Conservation (phyloP, 2,329 filamentous ascomycete genomes). For the Sporothrix sp. region DNA sequence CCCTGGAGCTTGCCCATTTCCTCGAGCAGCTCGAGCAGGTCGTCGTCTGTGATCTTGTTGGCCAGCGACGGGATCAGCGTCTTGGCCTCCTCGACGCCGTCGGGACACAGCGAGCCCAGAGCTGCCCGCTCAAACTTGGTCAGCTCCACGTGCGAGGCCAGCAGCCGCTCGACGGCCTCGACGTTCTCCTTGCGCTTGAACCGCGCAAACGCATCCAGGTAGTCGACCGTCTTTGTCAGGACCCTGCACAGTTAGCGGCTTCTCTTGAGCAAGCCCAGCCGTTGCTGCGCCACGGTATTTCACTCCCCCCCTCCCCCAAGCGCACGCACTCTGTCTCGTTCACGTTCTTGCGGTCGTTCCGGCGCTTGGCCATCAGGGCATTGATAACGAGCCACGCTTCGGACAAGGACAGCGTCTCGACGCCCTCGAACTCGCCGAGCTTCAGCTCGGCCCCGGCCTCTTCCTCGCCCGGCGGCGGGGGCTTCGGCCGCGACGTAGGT, state of each 20-base stretch:
- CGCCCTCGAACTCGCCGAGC: constrained; percentile 87
- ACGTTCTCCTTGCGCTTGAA: constrained; percentile 95
- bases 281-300: no score
- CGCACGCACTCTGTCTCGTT: constrained; percentile 66
- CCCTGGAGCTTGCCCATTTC: constrained; percentile 74
- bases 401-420: constrained; percentile 83
- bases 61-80: constrained; percentile 82
- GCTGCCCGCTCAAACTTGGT: constrained; percentile 91
- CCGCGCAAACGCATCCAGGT: constrained; percentile 87
- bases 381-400: constrained; percentile 90
- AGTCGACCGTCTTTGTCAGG: constrained; percentile 78
- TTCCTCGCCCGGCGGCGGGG: constrained; percentile 66
- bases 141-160: constrained; percentile 69
- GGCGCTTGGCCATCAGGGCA: constrained; percentile 72
- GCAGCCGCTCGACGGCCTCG: constrained; percentile 81
- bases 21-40: constrained; percentile 77
- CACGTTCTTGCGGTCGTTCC: constrained; percentile 69
- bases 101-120: constrained; percentile 84
- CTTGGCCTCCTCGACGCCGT: constrained; percentile 89
- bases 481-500: constrained; percentile 56
- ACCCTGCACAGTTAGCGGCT: constrained; percentile 44
- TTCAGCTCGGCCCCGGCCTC: constrained; percentile 73
- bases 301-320: background rate
- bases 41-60: constrained; percentile 84
- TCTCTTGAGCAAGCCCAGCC: no score